These are phyloP conservation scores for Alternaria novae-zelandiae DNA, from an alignment of 2,329 filamentous ascomycete genomes.

Conservation along the genomic window DNA sequence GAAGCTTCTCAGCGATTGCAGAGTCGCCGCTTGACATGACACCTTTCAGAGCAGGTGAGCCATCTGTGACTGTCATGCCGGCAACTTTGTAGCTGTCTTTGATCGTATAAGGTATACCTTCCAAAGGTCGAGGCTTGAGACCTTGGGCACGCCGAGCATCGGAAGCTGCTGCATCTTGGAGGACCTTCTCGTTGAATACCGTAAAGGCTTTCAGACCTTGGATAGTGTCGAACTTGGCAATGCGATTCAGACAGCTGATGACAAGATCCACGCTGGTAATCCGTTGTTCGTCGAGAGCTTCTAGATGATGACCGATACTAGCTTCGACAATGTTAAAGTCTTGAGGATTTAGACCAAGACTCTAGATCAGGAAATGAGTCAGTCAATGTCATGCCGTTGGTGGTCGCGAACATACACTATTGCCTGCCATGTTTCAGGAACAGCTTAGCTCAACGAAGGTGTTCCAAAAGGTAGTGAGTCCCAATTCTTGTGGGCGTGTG, in stretches of 20 bases:
- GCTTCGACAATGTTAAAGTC: conserved; percentile 54
- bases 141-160: conserved; percentile 54
- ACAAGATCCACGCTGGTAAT: conserved; percentile 56
- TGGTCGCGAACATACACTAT: not conserved
- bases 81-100: conserved; percentile 65
- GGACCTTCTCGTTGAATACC: conserved; percentile 54
- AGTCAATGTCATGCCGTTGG: not conserved
- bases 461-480: not conserved
- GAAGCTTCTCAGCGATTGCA: conserved; percentile 56
- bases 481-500: not conserved
- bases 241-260: conserved; percentile 56
- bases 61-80: conserved; percentile 61
- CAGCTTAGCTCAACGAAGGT: not conserved
- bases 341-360: not conserved
- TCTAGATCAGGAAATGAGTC: not conserved
- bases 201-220: conserved; percentile 57
- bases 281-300: conserved; percentile 50
- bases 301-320: conserved; percentile 53
- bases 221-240: conserved; percentile 55
- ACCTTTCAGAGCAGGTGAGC: conserved; percentile 61
- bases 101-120: conserved; percentile 64
- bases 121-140: conserved; percentile 49
- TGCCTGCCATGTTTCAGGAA: not conserved
- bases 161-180: conserved; percentile 57
- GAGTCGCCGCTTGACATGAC: conserved; percentile 61